Base-by-base conservation (phyloP, 495 filamentous ascomycete genomes). In the Penicillium salamii region DNA sequence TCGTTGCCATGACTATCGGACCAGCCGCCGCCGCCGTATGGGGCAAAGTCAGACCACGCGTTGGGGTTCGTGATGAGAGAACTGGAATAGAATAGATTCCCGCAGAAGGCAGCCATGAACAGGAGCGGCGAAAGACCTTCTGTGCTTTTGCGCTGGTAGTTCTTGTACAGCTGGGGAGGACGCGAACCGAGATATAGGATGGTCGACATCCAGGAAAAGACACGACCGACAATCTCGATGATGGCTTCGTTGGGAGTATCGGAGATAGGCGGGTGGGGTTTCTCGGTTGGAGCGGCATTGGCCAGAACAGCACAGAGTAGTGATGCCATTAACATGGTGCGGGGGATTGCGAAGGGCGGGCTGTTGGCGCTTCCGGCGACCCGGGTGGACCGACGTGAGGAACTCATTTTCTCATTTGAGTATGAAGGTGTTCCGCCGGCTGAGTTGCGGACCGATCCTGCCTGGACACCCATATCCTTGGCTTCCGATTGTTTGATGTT, bases 31-130 rank as follows among this genome's bases (percentile, higher is more conserved):
- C 81, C 81, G n/a, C 85, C 85, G 53, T 85, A 81, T 0, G 86
- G 70, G 7, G 71, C 67, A 38, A 78, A 82, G 49, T 81, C 69
- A 45, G 66, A 57, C 86, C 85, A 88, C 24, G 79, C 86, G 47
- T 82, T 79, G 5, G 86, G 86, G 60, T 88, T 89, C 5, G 83
- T 74, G 18, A 86, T 59, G 7, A 89, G 65, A 9, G 85, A 86
- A 29, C 72, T 52, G 11, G 82, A 85, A 69, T 89, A 89, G 72
- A 88, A 88, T 39, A 87, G 58, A 60, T 89, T 89, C 13, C 86
- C 86, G 54, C 75, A 77, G 59, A 89, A 89, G 12, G 86, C 85
- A 9, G 86, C 86, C 39, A 81, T 69, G 67, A 89, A 89, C 33
- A 89, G 78, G 2, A 78, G 57, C 2, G 84, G 82, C 0, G 80